Conservation (phyloP, 495 filamentous ascomycete genomes). For the Podospora pseudocomata region DNA sequence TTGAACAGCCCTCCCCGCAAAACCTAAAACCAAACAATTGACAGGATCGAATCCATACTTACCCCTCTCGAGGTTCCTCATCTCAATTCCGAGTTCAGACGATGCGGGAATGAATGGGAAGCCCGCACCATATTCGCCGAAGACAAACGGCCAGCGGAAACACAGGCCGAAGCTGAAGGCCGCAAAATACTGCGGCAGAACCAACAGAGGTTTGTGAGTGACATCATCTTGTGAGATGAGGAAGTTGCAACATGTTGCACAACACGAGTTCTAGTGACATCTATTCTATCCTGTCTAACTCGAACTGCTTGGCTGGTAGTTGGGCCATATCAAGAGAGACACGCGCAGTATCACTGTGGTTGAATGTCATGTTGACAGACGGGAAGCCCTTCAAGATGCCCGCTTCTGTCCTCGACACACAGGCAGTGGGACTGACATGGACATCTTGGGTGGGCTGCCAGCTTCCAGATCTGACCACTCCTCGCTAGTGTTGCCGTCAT, state of each 20-base stretch:
- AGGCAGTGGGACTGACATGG: conserved; percentile 24
- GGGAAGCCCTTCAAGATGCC: not conserved
- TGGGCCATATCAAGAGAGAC: not conserved
- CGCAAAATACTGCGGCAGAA: not conserved
- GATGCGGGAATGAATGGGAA: not conserved
- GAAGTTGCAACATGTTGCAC: not conserved
- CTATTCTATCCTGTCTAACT: not conserved
- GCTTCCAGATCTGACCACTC: conserved; percentile 19
- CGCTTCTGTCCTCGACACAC: conserved; percentile 3
- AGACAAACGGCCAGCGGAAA: not conserved
- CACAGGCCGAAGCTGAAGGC: not conserved
- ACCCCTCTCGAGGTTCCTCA: not conserved
- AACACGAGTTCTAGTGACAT: not conserved
- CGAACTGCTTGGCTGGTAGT: not conserved
- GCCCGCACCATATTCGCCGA: not conserved
- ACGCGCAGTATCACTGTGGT: not conserved
- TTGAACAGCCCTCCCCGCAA: not conserved
- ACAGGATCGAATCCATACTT: not conserved
- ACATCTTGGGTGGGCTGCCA: conserved; percentile 8
- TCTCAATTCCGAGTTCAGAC: not conserved
- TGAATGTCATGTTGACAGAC: not conserved
- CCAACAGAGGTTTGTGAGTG: not conserved
- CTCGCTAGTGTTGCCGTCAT: conserved; percentile 12
- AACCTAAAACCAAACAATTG: too few species aligned
- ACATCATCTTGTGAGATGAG: not conserved